Evolutionary conservation across 192 early-diverging fungal species (phyloP), one percentile per base, ranked within the genome.

Genomic region (Podila epigama): DNA sequence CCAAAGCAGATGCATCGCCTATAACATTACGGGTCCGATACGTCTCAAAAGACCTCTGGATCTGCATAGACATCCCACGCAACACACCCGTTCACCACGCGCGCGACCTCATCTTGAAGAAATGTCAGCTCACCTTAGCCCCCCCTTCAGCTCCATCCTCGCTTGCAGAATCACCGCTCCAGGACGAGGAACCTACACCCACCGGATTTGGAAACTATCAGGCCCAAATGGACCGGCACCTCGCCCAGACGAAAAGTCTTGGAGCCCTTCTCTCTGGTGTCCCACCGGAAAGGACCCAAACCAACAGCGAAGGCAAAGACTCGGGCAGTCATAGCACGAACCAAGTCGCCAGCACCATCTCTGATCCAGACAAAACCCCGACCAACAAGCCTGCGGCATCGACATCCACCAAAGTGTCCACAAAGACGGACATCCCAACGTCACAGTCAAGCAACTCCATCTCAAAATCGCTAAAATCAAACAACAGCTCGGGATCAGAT

Each of bases 31-130:
- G 60, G 34, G 66, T 77, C 20, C 60, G 73, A 0, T 68, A 58
- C 25, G 73, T 77, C 4, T 57, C 73, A 11, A 68, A 68, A 22
- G 73, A 68, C 28, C 28, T 68, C 15, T 77, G 73, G 73, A 40
- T 77, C 12, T 22, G 66, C 25, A 35, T 77, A 4, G 73, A 77
- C 3, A 61, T 77, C 18, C 73, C 73, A 11, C 53, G 66, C 42
- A 54, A 68, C 37, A 56, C 55, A 25, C 60, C 66, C 27, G 73
- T 77, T 10, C 41, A 64, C 42, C 51, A 36, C 6, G 73, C 73
- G 6, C 52, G 73, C 3, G 73, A 77, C 27, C 57, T 77, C 7
- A 51, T 68, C 28, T 40, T 77, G 31, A 60, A 50, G 18, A 57
- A 55, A 25, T 77, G 73, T 36, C 73, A 68, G 8, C 61, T 63